Evolutionary conservation across 257 asterid genomes (phyloP).

Genomic region (Lantana camara): DNA sequence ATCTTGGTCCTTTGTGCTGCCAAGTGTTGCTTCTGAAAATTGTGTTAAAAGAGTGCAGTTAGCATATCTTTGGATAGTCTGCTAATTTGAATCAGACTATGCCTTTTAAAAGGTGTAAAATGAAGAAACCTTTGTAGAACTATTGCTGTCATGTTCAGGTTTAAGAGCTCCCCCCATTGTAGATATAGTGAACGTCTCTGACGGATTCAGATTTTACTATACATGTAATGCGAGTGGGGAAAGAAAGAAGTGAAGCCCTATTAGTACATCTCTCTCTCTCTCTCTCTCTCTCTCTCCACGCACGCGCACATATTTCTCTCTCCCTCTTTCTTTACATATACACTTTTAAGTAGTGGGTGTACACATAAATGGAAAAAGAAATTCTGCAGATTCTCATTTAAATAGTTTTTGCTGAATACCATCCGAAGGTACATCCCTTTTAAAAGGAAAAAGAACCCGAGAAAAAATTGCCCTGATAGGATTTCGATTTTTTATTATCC

Average conservation of each 20-base stretch:
- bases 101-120: slow-evolving; percentile 12
- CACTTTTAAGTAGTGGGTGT: no score
- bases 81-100: slow-evolving; percentile 22
- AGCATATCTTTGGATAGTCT: slow-evolving; percentile 12
- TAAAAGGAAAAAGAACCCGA: no score
- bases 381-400: no score
- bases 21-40: background rate
- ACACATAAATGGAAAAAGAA: no score
- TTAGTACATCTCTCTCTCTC: background rate
- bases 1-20: slow-evolving; percentile 12
- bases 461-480: no score
- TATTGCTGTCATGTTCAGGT: slow-evolving; percentile 2
- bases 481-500: no score
- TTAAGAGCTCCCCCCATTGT: slow-evolving; percentile 28
- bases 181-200: slow-evolving; percentile 29
- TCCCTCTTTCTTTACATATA: no score
- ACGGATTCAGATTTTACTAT: slow-evolving; percentile 23
- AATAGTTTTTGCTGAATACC: no score
- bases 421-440: no score
- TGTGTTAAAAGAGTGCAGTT: background rate
- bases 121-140: slow-evolving; percentile 19
- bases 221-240: slow-evolving; percentile 19
- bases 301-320: background rate
- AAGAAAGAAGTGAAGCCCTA: background rate
- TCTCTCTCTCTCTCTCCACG: background rate